Evolutionary conservation across 805 yeast genomes (phyloP), one percentile per base, ranked within the genome.

Genomic region (Kodamaea nitidulidarum): DNA sequence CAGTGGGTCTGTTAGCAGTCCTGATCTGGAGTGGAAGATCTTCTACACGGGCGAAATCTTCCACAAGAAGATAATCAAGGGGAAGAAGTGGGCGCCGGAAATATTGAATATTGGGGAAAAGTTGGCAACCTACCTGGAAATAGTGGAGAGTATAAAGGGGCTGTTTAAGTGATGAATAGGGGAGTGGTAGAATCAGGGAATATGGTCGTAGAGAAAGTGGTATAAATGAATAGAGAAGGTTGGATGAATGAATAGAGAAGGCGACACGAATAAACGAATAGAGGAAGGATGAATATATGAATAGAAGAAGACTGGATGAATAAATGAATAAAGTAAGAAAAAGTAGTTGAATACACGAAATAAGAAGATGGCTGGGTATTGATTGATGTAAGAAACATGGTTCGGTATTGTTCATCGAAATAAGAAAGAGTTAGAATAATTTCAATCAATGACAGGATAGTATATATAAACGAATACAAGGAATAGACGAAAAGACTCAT

Each of bases 81-180:
- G 20, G 16, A 36, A 18, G 27, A 45, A 35, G 39, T 39, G 36
- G 14, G 37, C 44, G 12, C 30, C 40, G 5, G 56, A 61, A 2
- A 45, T 35, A 7, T 50, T 61, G 4, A 52, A 59, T 30, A 57
- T 60, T 7, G 43, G 47, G 4, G 48, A 47, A 14, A 67, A 73
- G 33, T 49, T 80, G 15, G 46, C 55, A 5, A 73, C 67, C 16
- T 84, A 80, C 48, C 58, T 63, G 12, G 69, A 70, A 7, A 72
- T 84, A 4, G 80, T 87, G 45, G 58, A 68, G 14, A 50, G 55
- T 8, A 84, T 84, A 21, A 71, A 67, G 40, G 84, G 90, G 2
- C 81, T 88, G 1, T 72, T 64, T 31, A 41, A 31, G 21, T 12
- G 20, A 14, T 28, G 14, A 14, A 28, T 20, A 20, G 22, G n/a